Conservation (phyloP, 208 protist genomes). For the Leishmania major region DNA sequence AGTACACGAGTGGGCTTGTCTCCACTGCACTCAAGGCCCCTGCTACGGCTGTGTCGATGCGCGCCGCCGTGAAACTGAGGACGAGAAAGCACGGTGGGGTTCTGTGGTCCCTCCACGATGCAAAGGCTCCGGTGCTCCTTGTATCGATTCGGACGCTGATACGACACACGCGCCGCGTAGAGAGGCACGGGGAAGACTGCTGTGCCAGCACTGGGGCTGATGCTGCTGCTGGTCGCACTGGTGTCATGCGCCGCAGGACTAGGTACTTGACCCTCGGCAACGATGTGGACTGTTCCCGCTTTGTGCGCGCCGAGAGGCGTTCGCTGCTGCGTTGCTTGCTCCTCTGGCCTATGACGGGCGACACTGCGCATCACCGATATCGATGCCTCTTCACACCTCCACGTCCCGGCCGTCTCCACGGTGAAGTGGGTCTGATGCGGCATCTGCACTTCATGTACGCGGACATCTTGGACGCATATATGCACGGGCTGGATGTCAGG, state of each 20-base stretch:
- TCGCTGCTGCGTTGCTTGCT: slow-evolving; percentile 12
- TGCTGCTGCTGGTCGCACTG: not conserved
- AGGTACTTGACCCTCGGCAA: not conserved
- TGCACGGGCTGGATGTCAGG: slow-evolving; percentile 4
- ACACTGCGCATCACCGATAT: slow-evolving; percentile 1
- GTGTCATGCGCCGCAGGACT: not conserved
- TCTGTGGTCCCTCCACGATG: slow-evolving; percentile 17
- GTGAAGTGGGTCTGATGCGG: slow-evolving; percentile 6
- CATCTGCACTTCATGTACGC: not conserved
- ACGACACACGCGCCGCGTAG: slow-evolving; percentile 16
- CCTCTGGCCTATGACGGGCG: slow-evolving; percentile 1
- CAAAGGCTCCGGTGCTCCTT: slow-evolving; percentile 21
- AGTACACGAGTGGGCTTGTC: slow-evolving; percentile 1
- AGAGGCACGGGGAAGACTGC: slow-evolving; percentile 11
- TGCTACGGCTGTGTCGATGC: not conserved
- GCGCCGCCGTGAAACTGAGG: not conserved
- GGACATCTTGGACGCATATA: slow-evolving; percentile 11
- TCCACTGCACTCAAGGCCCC: not conserved
- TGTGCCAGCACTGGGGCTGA: not conserved
- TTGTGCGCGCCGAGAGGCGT: slow-evolving; percentile 10
- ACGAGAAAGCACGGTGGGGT: not conserved
- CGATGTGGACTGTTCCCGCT: slow-evolving; percentile 10
- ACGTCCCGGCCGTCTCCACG: slow-evolving; percentile 3
- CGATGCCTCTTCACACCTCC: slow-evolving; percentile 6
- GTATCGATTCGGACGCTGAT: slow-evolving; percentile 25